Conservation (phyloP, 768 basidiomycete genomes). For the Mycena metata region DNA sequence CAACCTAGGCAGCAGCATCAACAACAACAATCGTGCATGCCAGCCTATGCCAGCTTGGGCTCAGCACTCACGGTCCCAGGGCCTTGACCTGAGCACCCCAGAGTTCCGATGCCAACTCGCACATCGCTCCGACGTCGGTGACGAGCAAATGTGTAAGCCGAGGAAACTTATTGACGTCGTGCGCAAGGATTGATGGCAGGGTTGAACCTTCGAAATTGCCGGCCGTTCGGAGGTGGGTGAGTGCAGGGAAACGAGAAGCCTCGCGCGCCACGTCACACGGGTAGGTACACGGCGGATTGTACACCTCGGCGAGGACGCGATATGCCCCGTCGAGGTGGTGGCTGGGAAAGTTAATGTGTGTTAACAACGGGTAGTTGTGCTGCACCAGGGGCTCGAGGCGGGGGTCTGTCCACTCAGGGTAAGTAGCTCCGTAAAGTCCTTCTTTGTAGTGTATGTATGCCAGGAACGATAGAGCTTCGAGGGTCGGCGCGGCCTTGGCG, state of each 20-base stretch:
- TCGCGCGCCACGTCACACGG: not conserved
- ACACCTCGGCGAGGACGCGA: slow-evolving; percentile 9
- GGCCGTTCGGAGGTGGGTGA: slow-evolving; percentile 12
- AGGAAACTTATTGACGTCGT: not conserved
- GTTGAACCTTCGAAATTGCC: not conserved
- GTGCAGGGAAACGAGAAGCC: slow-evolving; percentile 5
- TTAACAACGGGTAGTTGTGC: slow-evolving; percentile 19
- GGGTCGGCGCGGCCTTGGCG: slow-evolving; percentile 7
- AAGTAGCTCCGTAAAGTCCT: not conserved
- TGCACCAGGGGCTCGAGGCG: slow-evolving; percentile 14
- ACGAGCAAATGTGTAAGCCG: slow-evolving; percentile 14
- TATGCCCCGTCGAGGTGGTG: slow-evolving; percentile 10
- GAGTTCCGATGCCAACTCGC: not conserved
- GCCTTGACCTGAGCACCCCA: no score
- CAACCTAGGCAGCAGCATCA: slow-evolving; percentile 14
- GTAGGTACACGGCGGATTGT: slow-evolving; percentile 4
- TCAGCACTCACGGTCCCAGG: no score
- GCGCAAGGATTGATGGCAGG: slow-evolving; percentile 1
- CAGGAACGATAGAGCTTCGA: slow-evolving; percentile 21
- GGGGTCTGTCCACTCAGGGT: slow-evolving; percentile 18
- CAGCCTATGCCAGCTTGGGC: not conserved
- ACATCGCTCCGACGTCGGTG: not conserved
- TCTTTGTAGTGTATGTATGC: slow-evolving; percentile 6
- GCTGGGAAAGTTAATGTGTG: slow-evolving; percentile 4
- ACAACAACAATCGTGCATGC: slow-evolving; percentile 6